phyloP scores from a whole-genome alignment of 2,329 filamentous ascomycete genomes.

The Aspergillus sp. region DNA sequence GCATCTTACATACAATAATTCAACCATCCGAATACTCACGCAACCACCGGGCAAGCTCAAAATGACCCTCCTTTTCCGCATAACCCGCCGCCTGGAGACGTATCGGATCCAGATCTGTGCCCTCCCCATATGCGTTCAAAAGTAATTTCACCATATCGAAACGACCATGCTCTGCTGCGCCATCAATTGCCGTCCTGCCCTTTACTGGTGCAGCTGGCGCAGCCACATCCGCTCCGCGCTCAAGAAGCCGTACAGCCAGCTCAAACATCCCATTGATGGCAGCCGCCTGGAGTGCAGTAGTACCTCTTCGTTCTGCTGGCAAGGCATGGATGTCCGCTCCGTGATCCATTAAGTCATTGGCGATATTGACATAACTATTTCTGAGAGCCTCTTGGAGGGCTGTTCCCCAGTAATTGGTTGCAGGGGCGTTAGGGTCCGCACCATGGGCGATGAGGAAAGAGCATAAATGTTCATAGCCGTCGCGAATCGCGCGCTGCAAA shows the following conservation, averaged over 20 bases:
- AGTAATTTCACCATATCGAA: neutral
- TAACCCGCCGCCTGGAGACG: neutral
- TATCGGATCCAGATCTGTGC: neutral
- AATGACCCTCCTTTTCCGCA: neutral
- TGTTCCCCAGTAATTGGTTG: neutral
- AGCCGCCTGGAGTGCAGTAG: constrained; percentile 1
- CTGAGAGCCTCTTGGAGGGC: constrained; percentile 17
- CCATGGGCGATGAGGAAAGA: neutral
- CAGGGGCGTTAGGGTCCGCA: neutral
- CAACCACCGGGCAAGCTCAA: neutral
- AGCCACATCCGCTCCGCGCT: neutral
- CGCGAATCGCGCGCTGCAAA: neutral
- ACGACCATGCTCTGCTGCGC: neutral
- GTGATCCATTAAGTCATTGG: constrained; percentile 16
- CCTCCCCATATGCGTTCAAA: neutral
- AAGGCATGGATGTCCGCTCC: constrained; percentile 8
- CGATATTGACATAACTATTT: constrained; percentile 15
- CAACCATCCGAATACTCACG: neutral
- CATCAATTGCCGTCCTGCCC: constrained; percentile 1
- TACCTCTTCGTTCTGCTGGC: neutral
- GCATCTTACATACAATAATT: neutral
- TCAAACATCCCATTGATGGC: neutral
- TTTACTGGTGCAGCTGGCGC: neutral
- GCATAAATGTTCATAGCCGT: neutral
- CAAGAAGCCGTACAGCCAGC: neutral